phyloP scores from a whole-genome alignment of 257 asterid species.

The Knoxia roxburghii region DNA sequence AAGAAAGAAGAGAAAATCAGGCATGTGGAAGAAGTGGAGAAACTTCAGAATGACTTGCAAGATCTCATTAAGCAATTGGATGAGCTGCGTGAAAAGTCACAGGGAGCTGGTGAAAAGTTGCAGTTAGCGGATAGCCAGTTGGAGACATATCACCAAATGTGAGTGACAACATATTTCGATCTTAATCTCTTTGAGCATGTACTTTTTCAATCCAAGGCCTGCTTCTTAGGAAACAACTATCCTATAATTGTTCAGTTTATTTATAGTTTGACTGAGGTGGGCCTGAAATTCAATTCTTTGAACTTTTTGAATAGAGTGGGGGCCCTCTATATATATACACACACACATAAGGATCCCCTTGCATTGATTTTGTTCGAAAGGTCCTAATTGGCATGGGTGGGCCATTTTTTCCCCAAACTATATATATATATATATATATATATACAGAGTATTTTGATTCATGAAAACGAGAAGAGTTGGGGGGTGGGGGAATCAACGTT shows the following conservation, averaged over 20 bases:
- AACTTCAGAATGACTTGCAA: constrained; percentile 74
- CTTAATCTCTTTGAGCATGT: constrained; percentile 10
- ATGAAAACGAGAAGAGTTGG: no score
- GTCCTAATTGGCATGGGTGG: no score
- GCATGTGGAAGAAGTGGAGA: constrained; percentile 63
- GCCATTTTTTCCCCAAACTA: no score
- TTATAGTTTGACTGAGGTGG: constrained; percentile 1
- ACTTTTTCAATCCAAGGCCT: constrained; percentile 11
- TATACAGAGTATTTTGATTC: no score
- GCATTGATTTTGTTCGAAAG: no score
- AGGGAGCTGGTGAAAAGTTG: constrained; percentile 81
- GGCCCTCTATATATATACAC: no score
- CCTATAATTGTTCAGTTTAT: not conserved
- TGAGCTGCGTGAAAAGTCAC: constrained; percentile 67
- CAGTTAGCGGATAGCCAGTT: constrained; percentile 93
- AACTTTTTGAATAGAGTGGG: not conserved
- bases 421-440: no score
- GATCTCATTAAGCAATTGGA: constrained; percentile 78
- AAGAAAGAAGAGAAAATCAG: constrained; percentile 69
- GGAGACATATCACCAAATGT: constrained; percentile 91
- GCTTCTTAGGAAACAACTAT: not conserved
- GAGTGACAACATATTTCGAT: constrained; percentile 28
- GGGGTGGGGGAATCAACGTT: no score
- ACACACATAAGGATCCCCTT: no score
- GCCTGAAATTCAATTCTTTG: not conserved